Evolutionary conservation across 331 rosid genomes (phyloP).

Genomic region (Cydonia oblonga): DNA sequence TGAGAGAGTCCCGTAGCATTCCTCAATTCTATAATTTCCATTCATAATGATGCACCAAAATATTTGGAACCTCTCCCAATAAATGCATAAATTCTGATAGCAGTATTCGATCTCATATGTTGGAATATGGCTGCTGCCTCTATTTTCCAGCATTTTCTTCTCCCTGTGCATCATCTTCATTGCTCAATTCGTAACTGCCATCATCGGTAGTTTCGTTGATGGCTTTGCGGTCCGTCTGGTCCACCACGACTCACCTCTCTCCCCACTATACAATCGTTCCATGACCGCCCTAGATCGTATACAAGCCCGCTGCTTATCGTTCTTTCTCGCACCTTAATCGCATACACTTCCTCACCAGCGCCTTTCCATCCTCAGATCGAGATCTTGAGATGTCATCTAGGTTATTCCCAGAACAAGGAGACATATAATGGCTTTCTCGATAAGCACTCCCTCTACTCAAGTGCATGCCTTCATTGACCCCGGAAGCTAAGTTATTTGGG

Average conservation of each 20-base stretch:
- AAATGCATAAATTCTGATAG: no score
- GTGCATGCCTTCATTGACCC: not conserved
- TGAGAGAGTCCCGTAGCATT: no score
- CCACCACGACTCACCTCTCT: conserved; percentile 7
- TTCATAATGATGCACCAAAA: no score
- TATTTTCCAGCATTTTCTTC: not conserved
- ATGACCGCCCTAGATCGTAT: not conserved
- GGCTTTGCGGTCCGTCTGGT: not conserved
- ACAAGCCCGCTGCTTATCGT: conserved; percentile 1
- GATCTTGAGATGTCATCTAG: not conserved
- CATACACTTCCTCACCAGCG: not conserved
- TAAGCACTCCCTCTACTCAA: conserved; percentile 15
- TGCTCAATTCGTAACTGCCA: not conserved
- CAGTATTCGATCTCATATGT: not conserved
- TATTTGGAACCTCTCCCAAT: no score
- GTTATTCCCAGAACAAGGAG: not conserved
- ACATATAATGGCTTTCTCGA: conserved; percentile 4
- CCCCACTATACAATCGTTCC: conserved; percentile 1
- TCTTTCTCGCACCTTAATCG: not conserved
- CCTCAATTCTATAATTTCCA: no score
- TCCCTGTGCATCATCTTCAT: not conserved
- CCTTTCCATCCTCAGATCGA: not conserved
- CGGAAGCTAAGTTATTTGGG: conserved; percentile 10
- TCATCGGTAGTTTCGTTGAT: not conserved
- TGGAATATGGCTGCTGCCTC: not conserved